phyloP scores from a whole-genome alignment of 768 basidiomycete species.

The Panellus pusillus region DNA sequence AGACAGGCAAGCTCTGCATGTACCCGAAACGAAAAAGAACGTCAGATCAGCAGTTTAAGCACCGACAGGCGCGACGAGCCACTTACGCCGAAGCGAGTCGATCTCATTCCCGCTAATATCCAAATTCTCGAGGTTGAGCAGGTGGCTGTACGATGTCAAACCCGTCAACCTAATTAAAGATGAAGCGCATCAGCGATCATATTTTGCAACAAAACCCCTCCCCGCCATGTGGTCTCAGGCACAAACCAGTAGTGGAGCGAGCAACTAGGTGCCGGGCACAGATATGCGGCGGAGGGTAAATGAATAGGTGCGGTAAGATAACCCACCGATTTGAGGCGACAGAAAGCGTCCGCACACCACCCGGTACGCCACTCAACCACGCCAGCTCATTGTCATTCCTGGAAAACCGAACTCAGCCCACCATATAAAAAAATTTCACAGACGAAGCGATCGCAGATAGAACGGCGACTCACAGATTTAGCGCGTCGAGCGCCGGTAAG shows the following conservation, averaged over 20 bases:
- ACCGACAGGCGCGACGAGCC: neutral
- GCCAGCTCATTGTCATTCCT: slow-evolving; percentile 74
- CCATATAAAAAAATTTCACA: slow-evolving; percentile 9
- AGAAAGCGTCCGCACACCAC: slow-evolving; percentile 71
- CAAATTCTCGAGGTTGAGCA: slow-evolving; percentile 82
- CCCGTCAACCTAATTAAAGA: slow-evolving; percentile 63
- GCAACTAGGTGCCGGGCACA: neutral
- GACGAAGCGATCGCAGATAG: slow-evolving; percentile 18
- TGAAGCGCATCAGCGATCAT: slow-evolving; percentile 11
- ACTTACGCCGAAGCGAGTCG: slow-evolving; percentile 84
- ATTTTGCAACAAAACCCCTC: neutral
- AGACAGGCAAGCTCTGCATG: slow-evolving; percentile 78
- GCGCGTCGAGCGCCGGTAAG: slow-evolving; percentile 71
- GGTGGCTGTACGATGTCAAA: slow-evolving; percentile 85
- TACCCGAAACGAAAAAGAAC: neutral
- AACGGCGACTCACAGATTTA: slow-evolving; percentile 65
- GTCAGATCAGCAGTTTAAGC: slow-evolving; percentile 12
- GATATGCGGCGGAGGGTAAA: neutral
- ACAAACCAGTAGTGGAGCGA: neutral
- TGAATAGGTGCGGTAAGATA: slow-evolving; percentile 23
- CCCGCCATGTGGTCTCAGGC: too few species aligned
- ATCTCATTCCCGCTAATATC: slow-evolving; percentile 91
- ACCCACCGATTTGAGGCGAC: slow-evolving; percentile 73
- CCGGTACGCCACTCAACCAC: slow-evolving; percentile 80
- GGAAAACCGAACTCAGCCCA: too few species aligned